These are phyloP conservation scores for Amauroascus niger DNA, from an alignment of 2,329 filamentous ascomycete genomes.

Conservation along the genomic window DNA sequence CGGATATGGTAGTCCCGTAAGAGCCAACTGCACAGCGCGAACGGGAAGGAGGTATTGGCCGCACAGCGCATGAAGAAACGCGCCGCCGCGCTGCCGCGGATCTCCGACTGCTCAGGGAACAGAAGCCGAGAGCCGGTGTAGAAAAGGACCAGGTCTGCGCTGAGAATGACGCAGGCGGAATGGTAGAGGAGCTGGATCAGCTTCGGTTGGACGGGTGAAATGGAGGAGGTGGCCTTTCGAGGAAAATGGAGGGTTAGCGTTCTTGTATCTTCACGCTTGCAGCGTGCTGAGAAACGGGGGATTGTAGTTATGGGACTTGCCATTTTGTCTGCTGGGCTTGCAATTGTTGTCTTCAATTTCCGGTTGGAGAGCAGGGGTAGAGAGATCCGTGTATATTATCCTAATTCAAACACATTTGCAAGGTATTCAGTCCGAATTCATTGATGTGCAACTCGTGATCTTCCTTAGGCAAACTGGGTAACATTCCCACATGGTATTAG, in stretches of 20 bases:
- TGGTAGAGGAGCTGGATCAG: slow-evolving; percentile 15
- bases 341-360: no score
- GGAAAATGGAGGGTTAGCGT: background rate
- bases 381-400: no score
- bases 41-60: slow-evolving; percentile 10
- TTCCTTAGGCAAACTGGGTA: no score
- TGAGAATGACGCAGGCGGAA: slow-evolving; percentile 11
- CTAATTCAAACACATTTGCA: no score
- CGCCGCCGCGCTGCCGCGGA: slow-evolving; percentile 10
- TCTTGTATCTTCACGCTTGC: background rate
- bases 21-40: slow-evolving; percentile 11
- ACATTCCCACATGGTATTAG: no score
- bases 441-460: no score
- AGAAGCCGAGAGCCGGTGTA: slow-evolving; percentile 15
- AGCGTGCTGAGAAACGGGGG: background rate
- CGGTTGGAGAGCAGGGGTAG: no score
- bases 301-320: background rate
- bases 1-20: slow-evolving; percentile 16
- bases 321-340: background rate
- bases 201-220: slow-evolving; percentile 11
- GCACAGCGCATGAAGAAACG: slow-evolving; percentile 15
- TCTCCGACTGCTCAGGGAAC: slow-evolving; percentile 14
- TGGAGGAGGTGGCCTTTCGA: slow-evolving; percentile 1
- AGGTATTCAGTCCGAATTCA: no score
- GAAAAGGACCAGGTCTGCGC: slow-evolving; percentile 13